These are phyloP conservation scores for Ustilago tritici DNA, from an alignment of 1,284 basidiomycete genomes.

Conservation along the genomic window DNA sequence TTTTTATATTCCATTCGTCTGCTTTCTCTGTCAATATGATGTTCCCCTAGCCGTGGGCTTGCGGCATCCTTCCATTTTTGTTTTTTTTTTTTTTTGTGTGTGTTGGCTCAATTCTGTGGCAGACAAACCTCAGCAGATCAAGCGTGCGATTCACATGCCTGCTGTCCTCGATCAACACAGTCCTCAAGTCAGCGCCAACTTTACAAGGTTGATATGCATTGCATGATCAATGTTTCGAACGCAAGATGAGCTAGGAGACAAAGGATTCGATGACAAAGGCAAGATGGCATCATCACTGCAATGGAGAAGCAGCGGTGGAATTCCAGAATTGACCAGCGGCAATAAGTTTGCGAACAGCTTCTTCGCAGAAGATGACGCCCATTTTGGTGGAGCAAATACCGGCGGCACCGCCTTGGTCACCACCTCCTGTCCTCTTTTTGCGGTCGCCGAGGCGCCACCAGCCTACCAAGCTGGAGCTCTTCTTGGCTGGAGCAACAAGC, in stretches of 20 bases:
- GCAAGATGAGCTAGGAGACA: neutral
- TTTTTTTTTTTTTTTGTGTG: neutral
- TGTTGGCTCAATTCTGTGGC: no score
- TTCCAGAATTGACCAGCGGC: slow-evolving; percentile 51
- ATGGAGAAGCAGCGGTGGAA: slow-evolving; percentile 5
- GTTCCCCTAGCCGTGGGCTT: slow-evolving; percentile 39
- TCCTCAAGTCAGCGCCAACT: neutral
- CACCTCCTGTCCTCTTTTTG: slow-evolving; percentile 35
- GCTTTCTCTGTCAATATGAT: slow-evolving; percentile 37
- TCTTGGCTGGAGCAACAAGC: slow-evolving; percentile 35
- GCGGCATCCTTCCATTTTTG: slow-evolving; percentile 16
- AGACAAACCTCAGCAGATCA: no score
- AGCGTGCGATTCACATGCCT: neutral
- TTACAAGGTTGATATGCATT: neutral
- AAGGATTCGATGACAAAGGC: neutral
- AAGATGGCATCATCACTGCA: neutral
- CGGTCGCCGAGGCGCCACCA: slow-evolving; percentile 59
- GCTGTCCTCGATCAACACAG: neutral
- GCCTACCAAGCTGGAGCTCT: slow-evolving; percentile 46
- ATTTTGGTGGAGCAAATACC: slow-evolving; percentile 52
- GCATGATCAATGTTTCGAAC: neutral
- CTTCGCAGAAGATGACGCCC: slow-evolving; percentile 57
- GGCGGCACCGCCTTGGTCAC: slow-evolving; percentile 49
- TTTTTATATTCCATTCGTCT: neutral
- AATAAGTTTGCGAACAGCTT: slow-evolving; percentile 55